Base-by-base conservation (phyloP, 371 early-diverging fungal species). In the Mortierella sp. region DNA sequence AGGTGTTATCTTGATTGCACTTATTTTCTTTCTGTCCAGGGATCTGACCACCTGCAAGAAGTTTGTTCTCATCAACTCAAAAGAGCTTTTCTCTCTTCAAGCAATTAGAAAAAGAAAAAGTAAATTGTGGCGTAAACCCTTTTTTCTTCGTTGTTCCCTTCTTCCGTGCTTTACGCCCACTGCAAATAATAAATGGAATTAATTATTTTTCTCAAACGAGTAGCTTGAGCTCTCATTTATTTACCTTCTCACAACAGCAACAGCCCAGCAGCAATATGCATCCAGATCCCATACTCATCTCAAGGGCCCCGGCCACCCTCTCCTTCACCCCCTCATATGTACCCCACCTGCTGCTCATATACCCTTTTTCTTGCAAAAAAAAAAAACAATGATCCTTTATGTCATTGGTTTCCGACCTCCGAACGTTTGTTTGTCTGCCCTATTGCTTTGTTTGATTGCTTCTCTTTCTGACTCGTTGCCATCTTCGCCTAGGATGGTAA, bases 401-500 rank as follows among this genome's bases (percentile, higher is more conserved):
- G 14, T 16, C 26, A 31, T 59, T 59, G 59, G 31, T 28, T 59
- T 28, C 59, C 28, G 28, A 16, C 4, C 28, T 59, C 59, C n/a
- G 31, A 59, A 9, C 14, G 28, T 16, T 59, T 59, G 31, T 31
- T 34, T 1, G 1, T 16, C 0, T 59, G 14, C 14, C 10, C 28
- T 57, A 10, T 50, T 19, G 11, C 5, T 28, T 57, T 57, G 31
- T 57, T 31, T 8, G 19, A 14, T 19, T 34, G 19, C 16, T 43
- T 34, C 54, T 51, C 21, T 59, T 11, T 1, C 28, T 59, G 10
- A 11, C 9, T 59, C 5, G 31, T 59, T 19, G 40, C 21, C 5
- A n/a, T 21, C 14, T 28, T 59, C 59, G 31, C 69, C 69, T 31
- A 69, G 69, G 69, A 69, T 75, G 75, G 75, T 53, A 75, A 75